Evolutionary conservation across 225 moss, liverwort and hornwort genomes (phyloP).

Genomic region (Bryoerythrophyllum caledonicum): DNA sequence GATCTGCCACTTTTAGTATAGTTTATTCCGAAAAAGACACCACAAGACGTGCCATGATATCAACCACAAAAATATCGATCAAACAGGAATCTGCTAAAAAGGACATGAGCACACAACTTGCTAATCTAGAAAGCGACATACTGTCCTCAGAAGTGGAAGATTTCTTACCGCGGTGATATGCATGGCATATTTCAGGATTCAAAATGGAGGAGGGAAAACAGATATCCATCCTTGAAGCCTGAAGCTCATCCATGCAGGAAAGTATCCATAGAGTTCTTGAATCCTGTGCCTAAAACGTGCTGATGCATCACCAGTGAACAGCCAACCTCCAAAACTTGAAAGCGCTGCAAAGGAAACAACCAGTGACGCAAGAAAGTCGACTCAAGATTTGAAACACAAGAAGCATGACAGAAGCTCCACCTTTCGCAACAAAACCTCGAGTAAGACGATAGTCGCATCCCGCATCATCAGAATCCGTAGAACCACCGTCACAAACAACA

Average conservation of each 20-base stretch:
- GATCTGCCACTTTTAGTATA: not conserved
- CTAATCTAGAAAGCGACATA: conserved; percentile 1
- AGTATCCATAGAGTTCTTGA: not conserved
- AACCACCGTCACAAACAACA: not conserved
- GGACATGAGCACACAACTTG: not conserved
- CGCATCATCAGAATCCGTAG: not conserved
- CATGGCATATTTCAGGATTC: not conserved
- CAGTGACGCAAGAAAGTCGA: conserved; percentile 9
- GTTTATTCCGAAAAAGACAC: not conserved
- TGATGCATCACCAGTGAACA: not conserved
- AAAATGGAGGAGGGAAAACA: not conserved
- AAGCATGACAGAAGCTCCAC: conserved; percentile 8
- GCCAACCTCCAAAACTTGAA: too few relatives aligned
- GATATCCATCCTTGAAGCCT: not conserved
- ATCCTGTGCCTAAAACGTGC: not conserved
- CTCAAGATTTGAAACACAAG: conserved; percentile 6
- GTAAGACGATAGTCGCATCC: conserved; percentile 1
- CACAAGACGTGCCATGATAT: not conserved
- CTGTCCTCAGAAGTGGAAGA: not conserved
- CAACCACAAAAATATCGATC: not conserved
- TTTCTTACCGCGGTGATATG: not conserved
- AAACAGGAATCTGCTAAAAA: not conserved
- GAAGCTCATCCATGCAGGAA: not conserved
- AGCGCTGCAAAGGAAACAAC: not conserved
- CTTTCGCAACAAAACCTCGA: conserved; percentile 15